Evolutionary conservation across 257 asterid genomes (phyloP), one percentile per base, ranked within the genome.

Genomic region (Nyctanthes arbortristis): DNA sequence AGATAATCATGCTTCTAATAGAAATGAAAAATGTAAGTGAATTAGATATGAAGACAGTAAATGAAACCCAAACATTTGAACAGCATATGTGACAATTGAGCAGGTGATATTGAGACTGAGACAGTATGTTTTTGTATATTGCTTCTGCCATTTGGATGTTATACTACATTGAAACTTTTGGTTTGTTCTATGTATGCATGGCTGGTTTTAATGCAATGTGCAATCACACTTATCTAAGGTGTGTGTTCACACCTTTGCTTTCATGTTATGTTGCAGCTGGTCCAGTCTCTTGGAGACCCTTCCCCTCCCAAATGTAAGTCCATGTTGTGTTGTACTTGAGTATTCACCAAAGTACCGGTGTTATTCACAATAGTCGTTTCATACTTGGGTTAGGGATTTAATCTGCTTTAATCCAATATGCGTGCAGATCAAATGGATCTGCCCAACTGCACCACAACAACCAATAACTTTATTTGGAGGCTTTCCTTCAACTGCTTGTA

Each of bases 391-490:
- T 25, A 36, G 56, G 18, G 20, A 35, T 61, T 43, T 52, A 54
- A 64, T 56, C 34, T 30, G 35, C 1, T 52, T 60, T 68, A 7
- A 8, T 71, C 31, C 22, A 66, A 27, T 43, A 36, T 69, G 61
- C 43, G 16, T 82, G 86, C 92, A 91, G 97, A 88, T 91, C 65
- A 91, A 91, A 73, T 91, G 97, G 97, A 91, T 91, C 71, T 91
- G 97, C 73, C 97, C 97, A 67, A 84, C 97, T 67, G 92, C 97
- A 63, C 96, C 96, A 49, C 85, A 81, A 69, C 93, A 65, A 52
- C 95, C 95, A 63, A 55, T 91, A 67, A 84, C 91, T 82, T 74
- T 87, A 75, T 91, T 91, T 80, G 96, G 97, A 24, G 97, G 97
- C 72, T 88, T 85, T 78, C 95, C 96, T 32, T 91, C 97, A 73